Evolutionary conservation across 2,329 filamentous ascomycete genomes (phyloP), one percentile per base, ranked within the genome.

Genomic region (Cordyceps sp.): DNA sequence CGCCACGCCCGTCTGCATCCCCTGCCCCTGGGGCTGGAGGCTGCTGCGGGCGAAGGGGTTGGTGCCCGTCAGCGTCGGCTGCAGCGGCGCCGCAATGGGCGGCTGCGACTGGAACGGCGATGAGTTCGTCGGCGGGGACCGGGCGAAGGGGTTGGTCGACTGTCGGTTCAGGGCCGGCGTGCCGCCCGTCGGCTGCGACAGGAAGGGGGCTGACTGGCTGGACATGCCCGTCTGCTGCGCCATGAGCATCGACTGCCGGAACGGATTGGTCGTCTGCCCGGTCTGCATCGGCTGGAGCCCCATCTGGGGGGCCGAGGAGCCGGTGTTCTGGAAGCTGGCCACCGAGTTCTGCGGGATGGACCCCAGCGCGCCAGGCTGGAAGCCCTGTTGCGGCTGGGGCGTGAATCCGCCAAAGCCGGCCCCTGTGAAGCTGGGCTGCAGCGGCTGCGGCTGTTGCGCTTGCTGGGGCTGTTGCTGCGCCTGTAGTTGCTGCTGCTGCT

Each of bases 111-210:
- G 46, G 26, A 48, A 49, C 9, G 46, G 48, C 33, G 47, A 26
- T 22, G 44, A 40, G 28, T 47, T 48, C 34, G 61, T 57, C n/a
- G 61, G 55, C 4, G 62, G 58, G 8, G 66, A 69, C 48, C 83
- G 81, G 6, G 86, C 81, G 50, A 96, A 93, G 0, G 85, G 85
- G 45, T 93, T 93, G 4, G 83, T 93, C 20, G 78, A 77, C 46
- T 82, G 77, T 21, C 74, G 71, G 33, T 53, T 55, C 38, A 45
- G 62, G 48, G 36, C 57, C 48, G 39, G 41, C 18, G 59, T 49
- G n/a, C 62, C 49, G 20, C 57, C 50, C 17, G 60, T 55, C 35
- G 60, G 26, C 57, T 33, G 60, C 49, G 36, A 61, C 52, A n/a
- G 38, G 33, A 17, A 39, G 33, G 16, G 35, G 24, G 19, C 13